Conservation (phyloP, 2,329 filamentous ascomycete genomes). For the Sporothrix schenckii region DNA sequence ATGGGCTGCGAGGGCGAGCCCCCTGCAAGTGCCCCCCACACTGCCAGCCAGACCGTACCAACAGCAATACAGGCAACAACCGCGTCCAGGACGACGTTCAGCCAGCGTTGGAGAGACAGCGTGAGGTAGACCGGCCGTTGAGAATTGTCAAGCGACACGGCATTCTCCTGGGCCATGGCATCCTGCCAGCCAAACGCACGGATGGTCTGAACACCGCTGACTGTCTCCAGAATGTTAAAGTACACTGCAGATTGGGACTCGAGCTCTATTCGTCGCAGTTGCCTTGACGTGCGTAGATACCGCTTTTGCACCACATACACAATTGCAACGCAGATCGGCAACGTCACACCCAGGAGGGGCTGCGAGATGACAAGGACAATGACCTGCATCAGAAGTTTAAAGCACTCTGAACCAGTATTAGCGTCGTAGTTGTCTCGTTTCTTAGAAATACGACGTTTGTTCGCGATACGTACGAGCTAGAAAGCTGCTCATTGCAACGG, state of each 20-base stretch:
- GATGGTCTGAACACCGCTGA: constrained; percentile 51
- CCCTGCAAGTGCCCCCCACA: constrained; percentile 13
- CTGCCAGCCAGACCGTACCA: constrained; percentile 40
- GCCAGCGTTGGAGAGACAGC: constrained; percentile 56
- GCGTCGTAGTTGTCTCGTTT: not conserved
- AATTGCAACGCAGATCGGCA: constrained; percentile 50
- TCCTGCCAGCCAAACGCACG: constrained; percentile 53
- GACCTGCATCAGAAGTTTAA: constrained; percentile 49
- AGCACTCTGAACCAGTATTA: constrained; percentile 42
- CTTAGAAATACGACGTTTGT: constrained; percentile 28
- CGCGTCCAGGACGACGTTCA: constrained; percentile 55
- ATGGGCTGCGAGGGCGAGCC: not conserved
- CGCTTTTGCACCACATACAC: constrained; percentile 54
- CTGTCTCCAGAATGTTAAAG: constrained; percentile 48
- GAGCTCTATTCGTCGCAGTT: constrained; percentile 59
- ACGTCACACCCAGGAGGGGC: constrained; percentile 49
- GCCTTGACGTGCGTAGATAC: constrained; percentile 60
- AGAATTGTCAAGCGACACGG: constrained; percentile 47
- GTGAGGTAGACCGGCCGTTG: constrained; percentile 56
- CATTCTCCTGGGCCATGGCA: constrained; percentile 36
- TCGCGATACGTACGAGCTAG: constrained; percentile 42
- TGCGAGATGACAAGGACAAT: constrained; percentile 51
- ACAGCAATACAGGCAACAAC: constrained; percentile 53
- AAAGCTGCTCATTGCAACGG: constrained; percentile 44
- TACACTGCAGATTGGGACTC: constrained; percentile 56